Conservation (phyloP, 768 basidiomycete species). For the Lentinula guzmanii region DNA sequence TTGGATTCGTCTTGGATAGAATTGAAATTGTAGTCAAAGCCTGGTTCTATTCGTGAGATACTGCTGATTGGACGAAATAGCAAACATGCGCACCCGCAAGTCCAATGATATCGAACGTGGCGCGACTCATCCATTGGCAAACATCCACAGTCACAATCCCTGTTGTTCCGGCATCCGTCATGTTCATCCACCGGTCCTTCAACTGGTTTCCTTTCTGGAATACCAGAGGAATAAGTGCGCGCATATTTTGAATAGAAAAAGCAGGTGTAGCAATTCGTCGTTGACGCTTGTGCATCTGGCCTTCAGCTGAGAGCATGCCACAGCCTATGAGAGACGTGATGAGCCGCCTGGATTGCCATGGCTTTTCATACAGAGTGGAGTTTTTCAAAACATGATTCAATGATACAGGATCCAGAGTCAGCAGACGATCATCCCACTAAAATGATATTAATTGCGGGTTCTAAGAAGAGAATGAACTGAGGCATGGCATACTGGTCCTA, state of each 20-base stretch:
- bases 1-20: conserved; percentile 77
- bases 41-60: conserved; percentile 26
- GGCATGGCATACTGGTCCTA: conserved; percentile 64
- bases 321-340: conserved; percentile 78
- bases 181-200: conserved; percentile 51
- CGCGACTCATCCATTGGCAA: conserved; percentile 73
- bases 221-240: conserved; percentile 64
- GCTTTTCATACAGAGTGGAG: conserved; percentile 73
- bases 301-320: conserved; percentile 79
- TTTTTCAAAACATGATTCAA: conserved; percentile 71
- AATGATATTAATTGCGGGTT: not conserved
- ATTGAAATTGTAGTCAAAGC: conserved; percentile 84
- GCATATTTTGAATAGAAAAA: conserved; percentile 75
- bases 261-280: conserved; percentile 71
- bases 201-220: conserved; percentile 63
- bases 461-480: not conserved
- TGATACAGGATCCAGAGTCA: conserved; percentile 77
- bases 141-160: conserved; percentile 52
- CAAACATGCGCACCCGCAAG: conserved; percentile 54
- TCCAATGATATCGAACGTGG: conserved; percentile 89
- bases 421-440: conserved; percentile 74
- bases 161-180: conserved; percentile 31
- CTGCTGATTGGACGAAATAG: not conserved
- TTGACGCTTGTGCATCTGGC: conserved; percentile 73
- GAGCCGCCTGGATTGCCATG: conserved; percentile 68